Conservation (phyloP, 106 monocot genomes). For the Amphibolis antarctica region DNA sequence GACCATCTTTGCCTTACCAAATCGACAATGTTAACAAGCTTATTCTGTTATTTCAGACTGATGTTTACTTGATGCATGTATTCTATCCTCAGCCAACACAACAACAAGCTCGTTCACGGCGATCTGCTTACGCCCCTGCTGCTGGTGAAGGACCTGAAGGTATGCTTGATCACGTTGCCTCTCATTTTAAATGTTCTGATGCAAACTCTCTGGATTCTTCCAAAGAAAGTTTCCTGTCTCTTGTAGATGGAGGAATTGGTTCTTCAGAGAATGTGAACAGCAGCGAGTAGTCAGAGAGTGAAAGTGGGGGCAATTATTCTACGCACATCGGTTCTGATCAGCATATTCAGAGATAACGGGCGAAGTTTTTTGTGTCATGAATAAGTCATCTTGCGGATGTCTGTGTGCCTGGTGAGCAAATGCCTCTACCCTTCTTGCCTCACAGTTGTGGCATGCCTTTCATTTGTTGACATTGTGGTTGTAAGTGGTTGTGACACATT, state of each 20-base stretch:
- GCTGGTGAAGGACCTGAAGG: constrained; percentile 2
- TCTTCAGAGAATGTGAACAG: background rate
- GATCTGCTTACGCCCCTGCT: constrained; percentile 2
- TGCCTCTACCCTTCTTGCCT: background rate
- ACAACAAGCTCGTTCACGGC: background rate
- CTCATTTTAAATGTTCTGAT: background rate
- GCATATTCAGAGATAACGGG: too few relatives aligned
- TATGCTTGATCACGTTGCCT: background rate
- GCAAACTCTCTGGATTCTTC: background rate
- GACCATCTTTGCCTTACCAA: too few relatives aligned
- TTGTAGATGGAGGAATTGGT: background rate
- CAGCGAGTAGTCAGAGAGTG: background rate
- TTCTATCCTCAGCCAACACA: constrained; percentile 2
- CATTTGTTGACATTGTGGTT: too few relatives aligned
- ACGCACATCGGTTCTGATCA: too few relatives aligned
- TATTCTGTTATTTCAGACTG: background rate
- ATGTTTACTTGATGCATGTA: background rate
- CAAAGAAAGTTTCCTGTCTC: background rate
- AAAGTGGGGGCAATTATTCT: background rate
- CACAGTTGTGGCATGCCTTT: too few relatives aligned
- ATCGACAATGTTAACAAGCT: background rate
- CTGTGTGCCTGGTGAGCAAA: too few relatives aligned
- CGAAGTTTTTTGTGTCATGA: too few relatives aligned
- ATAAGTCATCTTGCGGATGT: too few relatives aligned
- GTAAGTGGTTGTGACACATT: too few relatives aligned